A percentile compares a stretch with the other conserved stretches of the same genome.
Evolutionary conservation across 129 eudicot species (phyloP).

Genomic region (Flaveria ramosissima): DNA sequence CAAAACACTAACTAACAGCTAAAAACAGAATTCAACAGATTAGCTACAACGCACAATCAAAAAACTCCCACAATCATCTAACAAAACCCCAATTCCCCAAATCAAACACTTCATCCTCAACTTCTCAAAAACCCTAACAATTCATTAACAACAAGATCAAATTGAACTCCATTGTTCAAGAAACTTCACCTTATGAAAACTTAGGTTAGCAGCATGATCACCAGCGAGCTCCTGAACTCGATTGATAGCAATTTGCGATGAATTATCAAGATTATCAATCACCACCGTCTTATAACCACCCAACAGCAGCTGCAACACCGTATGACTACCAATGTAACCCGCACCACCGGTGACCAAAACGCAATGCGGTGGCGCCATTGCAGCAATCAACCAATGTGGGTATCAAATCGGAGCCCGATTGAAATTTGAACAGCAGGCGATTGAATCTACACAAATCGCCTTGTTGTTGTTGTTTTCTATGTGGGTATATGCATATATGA

Average conservation of each 20-base stretch:
- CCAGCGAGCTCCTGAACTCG: slow-evolving; percentile 83
- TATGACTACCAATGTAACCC: slow-evolving; percentile 89
- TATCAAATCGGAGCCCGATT: slow-evolving; percentile 12
- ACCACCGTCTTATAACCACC: slow-evolving; percentile 76
- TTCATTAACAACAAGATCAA: neutral
- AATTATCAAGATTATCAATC: slow-evolving; percentile 76
- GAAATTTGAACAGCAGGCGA: neutral
- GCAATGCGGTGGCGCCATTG: slow-evolving; percentile 50
- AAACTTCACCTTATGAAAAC: slow-evolving; percentile 58
- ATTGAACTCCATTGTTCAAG: neutral
- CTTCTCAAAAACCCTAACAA: slow-evolving; percentile 7
- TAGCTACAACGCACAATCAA: neutral
- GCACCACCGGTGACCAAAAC: slow-evolving; percentile 91
- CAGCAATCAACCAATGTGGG: neutral
- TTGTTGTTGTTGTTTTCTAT: neutral
- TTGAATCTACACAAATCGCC: slow-evolving; percentile 22
- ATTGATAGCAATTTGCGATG: slow-evolving; percentile 55
- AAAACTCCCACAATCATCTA: neutral
- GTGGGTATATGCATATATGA: slow-evolving; percentile 12
- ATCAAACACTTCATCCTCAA: neutral
- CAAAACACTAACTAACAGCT: neutral
- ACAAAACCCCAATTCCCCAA: slow-evolving; percentile 22
- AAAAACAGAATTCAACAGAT: neutral
- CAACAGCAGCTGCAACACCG: slow-evolving; percentile 69
- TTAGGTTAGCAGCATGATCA: slow-evolving; percentile 51